Evolutionary conservation across 306 rosid species (phyloP).

Genomic region (Lathyrus oleraceus): DNA sequence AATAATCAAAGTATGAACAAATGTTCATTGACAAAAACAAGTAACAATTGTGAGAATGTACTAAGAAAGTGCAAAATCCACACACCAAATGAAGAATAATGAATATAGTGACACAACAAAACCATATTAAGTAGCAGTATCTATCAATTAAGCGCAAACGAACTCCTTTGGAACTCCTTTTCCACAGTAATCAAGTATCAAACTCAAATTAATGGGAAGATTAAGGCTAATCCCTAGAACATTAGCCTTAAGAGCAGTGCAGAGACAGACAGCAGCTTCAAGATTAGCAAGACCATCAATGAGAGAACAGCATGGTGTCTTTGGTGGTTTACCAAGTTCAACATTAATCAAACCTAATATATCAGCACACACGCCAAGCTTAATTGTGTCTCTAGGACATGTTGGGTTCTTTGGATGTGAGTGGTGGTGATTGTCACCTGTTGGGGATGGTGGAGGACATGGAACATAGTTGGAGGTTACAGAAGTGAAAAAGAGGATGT

Average conservation of each 20-base stretch:
- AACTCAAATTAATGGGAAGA: conserved; percentile 56
- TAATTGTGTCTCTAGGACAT: conserved; percentile 65
- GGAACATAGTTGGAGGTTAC: conserved; percentile 59
- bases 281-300: conserved; percentile 62
- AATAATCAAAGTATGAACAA: conserved; percentile 21
- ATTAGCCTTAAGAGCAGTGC: conserved; percentile 76
- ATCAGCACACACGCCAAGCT: conserved; percentile 74
- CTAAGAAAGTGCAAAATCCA: conserved; percentile 13
- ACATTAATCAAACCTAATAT: conserved; percentile 62
- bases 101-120: neutral
- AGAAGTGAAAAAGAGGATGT: conserved; percentile 66
- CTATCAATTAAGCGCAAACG: conserved; percentile 47
- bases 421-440: conserved; percentile 36
- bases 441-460: conserved; percentile 65
- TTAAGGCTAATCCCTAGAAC: conserved; percentile 65
- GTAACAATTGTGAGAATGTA: neutral
- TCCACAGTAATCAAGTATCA: conserved; percentile 70
- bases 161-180: conserved; percentile 56
- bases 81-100: neutral
- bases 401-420: conserved; percentile 32
- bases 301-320: conserved; percentile 65
- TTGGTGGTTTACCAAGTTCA: conserved; percentile 64
- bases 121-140: neutral
- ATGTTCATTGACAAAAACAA: conserved; percentile 27
- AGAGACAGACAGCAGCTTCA: conserved; percentile 87